phyloP scores from a whole-genome alignment of 2,329 filamentous ascomycete species.

The Colletotrichum truncatum region DNA sequence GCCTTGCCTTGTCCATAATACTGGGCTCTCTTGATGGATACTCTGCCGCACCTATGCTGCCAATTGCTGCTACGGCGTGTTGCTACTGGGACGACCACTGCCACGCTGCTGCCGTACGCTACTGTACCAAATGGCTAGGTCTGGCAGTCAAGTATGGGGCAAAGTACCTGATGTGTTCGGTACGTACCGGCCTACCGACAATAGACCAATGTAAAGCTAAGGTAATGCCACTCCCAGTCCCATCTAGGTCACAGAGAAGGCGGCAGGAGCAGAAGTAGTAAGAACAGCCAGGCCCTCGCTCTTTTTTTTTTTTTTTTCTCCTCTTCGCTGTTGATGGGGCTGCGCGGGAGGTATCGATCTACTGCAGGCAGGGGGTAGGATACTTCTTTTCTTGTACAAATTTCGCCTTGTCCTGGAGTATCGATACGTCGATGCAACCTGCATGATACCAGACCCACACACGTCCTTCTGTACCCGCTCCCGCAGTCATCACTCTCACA shows the following conservation, averaged over 20 bases:
- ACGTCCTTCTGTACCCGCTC: conserved; percentile 27
- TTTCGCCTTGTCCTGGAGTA: neutral
- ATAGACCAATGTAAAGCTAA: conserved; percentile 12
- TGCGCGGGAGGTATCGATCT: conserved; percentile 19
- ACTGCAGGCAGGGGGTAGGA: neutral
- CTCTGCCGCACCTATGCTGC: neutral
- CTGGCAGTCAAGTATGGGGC: neutral
- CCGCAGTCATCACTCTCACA: conserved; percentile 29
- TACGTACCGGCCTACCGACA: conserved; percentile 15
- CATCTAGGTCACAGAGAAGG: conserved; percentile 10
- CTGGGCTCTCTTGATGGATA: neutral
- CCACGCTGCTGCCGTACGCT: neutral
- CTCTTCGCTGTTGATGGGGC: conserved; percentile 18
- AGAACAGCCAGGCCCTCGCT: conserved; percentile 10
- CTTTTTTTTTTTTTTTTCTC: neutral
- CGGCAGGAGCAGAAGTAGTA: conserved; percentile 10
- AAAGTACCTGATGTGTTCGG: neutral
- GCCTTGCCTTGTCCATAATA: neutral
- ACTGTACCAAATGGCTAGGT: neutral
- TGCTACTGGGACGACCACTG: neutral
- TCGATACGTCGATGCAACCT: conserved; percentile 19
- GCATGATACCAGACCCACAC: conserved; percentile 28
- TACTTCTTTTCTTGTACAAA: neutral
- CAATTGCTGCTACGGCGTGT: conserved; percentile 4
- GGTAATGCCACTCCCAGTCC: conserved; percentile 9